These are phyloP conservation scores for Leishmania braziliensis DNA, from an alignment of 208 protist genomes.

Conservation along the genomic window DNA sequence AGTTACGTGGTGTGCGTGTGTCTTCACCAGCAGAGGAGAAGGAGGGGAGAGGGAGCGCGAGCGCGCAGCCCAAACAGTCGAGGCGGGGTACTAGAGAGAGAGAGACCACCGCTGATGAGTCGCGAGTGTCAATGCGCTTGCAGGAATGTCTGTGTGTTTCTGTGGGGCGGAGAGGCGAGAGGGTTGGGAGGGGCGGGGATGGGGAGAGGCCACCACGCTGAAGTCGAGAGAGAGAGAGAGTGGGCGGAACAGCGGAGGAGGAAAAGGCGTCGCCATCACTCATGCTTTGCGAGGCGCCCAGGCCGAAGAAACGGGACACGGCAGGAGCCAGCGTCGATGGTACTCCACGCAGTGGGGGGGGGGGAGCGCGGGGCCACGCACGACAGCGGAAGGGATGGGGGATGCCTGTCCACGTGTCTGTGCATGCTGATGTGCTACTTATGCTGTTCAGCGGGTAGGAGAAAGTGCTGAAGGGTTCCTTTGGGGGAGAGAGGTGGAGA, in stretches of 20 bases:
- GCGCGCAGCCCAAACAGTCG: not conserved
- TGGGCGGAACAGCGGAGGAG: not conserved
- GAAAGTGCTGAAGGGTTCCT: not conserved
- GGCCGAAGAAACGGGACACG: no score
- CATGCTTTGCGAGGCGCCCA: not conserved
- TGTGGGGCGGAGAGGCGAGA: not conserved
- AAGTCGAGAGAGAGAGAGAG: not conserved
- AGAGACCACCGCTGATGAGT: not conserved
- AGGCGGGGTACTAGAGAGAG: conserved; percentile 1
- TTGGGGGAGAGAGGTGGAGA: not conserved
- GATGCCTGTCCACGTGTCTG: not conserved
- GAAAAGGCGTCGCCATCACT: not conserved
- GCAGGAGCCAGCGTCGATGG: not conserved
- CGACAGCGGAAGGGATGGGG: not conserved
- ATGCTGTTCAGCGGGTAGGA: not conserved
- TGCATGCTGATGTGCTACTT: not conserved
- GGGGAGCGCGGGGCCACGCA: not conserved
- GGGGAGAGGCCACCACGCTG: not conserved
- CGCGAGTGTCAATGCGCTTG: not conserved
- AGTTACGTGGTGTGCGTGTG: not conserved
- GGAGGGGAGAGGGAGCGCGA: not conserved
- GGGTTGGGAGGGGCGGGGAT: not conserved
- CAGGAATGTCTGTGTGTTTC: not conserved
- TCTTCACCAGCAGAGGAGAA: not conserved
- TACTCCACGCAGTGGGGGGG: not conserved